A percentile compares a stretch with the other conserved stretches of the same genome.
Evolutionary conservation across 371 early-diverging fungal genomes (phyloP).

Genomic region (Vairimorpha necatrix): DNA sequence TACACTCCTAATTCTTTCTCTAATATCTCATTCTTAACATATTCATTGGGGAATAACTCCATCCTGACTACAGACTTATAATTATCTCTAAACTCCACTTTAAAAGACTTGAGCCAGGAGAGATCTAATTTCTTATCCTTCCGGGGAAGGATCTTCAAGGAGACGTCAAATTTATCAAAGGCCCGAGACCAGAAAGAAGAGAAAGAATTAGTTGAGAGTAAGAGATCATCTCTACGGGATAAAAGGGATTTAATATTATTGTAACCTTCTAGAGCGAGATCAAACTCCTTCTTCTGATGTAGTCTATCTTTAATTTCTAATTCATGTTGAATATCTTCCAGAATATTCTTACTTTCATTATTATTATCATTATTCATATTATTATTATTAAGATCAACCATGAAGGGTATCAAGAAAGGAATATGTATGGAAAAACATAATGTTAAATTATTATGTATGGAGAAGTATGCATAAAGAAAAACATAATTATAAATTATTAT

Average conservation of each 20-base stretch:
- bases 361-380: too few relatives aligned
- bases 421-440: too few relatives aligned
- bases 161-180: slow-evolving; percentile 13
- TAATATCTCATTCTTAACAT: slow-evolving; percentile 44
- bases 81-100: slow-evolving; percentile 48
- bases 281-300: slow-evolving; percentile 46
- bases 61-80: slow-evolving; percentile 48
- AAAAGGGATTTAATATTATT: slow-evolving; percentile 34
- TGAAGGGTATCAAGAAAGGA: too few relatives aligned
- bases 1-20: slow-evolving; percentile 48
- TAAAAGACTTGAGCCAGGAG: slow-evolving; percentile 44
- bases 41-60: slow-evolving; percentile 49
- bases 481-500: too few relatives aligned
- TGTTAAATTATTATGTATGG: too few relatives aligned
- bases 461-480: too few relatives aligned
- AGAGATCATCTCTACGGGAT: slow-evolving; percentile 12
- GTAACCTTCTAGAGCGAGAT: slow-evolving; percentile 31
- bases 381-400: too few relatives aligned
- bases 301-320: slow-evolving; percentile 38
- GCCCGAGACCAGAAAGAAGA: slow-evolving; percentile 16
- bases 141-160: slow-evolving; percentile 15
- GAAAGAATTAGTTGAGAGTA: not conserved
- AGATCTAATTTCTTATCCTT: not conserved
- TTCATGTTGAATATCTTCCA: slow-evolving; percentile 46
- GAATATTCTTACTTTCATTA: too few relatives aligned